Evolutionary conservation across 1,284 basidiomycete species (phyloP), one percentile per base, ranked within the genome.

Genomic region (Gymnopus androsaceus): DNA sequence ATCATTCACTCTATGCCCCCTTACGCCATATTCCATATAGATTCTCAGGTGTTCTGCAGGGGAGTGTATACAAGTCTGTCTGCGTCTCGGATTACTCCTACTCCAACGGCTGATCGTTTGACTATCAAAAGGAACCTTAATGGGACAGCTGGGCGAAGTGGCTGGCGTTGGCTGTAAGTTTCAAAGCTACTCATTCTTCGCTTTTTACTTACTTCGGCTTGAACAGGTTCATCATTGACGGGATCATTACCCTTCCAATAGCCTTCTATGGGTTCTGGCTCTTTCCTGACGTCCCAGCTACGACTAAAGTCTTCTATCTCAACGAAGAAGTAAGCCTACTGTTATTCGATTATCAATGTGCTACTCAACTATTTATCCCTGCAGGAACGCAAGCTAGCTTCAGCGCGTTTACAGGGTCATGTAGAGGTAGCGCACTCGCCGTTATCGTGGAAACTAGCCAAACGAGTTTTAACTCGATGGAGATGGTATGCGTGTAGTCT

Each of bases 231-330:
- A 83, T 90, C 58, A 82, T 90, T 34, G 87, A 90, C 63, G 87
- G 87, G 3, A 69, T 87, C 15, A 88, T 90, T 51, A 89, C 88
- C 1, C 67, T 90, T 6, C 85, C 87, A 0, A 84, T 88, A 55
- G 85, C 88, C 0, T 62, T 88, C 3, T 89, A 90, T 63, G 88
- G 88, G 0, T 88, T 87, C 62, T 62, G 87, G 23, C 73, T 88
- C 21, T 90, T 92, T 63, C 90, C 89, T 9, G 85, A 90, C 63
- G 77, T 85, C 9, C 88, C 88, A 0, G 73, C 77, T 3, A 85
- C 81, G 3, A 89, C 87, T 0, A 80, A 74, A 30, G 85, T 82
- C 0, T 86, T 84, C 61, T 90, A 88, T 67, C 74, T 90, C 11
- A 80, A 76, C 9, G 66, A 81, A 58, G 77, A 84, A 69, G 88